Conservation (phyloP, 257 asterid species). For the Rhazya stricta region DNA sequence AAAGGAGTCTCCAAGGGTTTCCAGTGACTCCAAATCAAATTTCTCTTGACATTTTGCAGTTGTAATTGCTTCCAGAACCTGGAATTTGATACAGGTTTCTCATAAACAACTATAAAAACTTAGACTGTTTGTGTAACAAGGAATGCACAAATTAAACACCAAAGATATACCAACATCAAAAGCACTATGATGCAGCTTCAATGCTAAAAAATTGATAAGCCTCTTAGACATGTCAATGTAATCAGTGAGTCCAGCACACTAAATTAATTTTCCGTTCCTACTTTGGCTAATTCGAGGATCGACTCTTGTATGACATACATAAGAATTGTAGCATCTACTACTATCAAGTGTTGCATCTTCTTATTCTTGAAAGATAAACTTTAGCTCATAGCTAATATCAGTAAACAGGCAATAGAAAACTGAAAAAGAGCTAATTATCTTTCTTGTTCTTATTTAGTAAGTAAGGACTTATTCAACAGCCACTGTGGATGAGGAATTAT, state of each 20-base stretch:
- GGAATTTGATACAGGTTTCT: neutral
- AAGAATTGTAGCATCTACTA: no score
- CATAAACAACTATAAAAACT: neutral
- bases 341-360: neutral
- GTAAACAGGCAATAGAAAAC: no score
- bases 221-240: neutral
- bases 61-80: conserved; percentile 89
- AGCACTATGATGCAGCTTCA: no score
- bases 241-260: neutral
- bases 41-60: conserved; percentile 68
- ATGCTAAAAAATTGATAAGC: no score
- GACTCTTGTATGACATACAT: neutral
- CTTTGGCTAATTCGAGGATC: neutral
- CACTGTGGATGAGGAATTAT: no score
- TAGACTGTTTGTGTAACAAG: neutral
- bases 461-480: no score
- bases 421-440: no score
- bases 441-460: no score
- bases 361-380: neutral
- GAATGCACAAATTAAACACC: neutral
- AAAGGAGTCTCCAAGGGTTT: conserved; percentile 86
- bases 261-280: neutral
- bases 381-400: no score
- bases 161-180: neutral
- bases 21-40: conserved; percentile 71